Base-by-base conservation (phyloP, 179 eudicot genomes). In the Gypsophila paniculata region DNA sequence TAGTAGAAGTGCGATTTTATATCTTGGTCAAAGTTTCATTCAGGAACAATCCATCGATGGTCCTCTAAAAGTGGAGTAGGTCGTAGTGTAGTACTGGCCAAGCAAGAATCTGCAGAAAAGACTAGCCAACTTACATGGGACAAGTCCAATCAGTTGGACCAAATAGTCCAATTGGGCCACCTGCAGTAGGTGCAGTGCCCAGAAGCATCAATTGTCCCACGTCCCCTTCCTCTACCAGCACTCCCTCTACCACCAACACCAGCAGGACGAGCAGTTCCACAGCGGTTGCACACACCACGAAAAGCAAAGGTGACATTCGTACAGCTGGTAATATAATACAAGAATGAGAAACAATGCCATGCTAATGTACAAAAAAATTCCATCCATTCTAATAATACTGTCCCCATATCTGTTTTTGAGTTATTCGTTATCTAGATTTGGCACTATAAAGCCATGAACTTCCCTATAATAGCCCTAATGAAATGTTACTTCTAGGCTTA, bases 111-210 rank as follows among this genome's bases (percentile, higher is more conserved):
- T n/a, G n/a, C n/a, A n/a, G 48, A 57, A 64, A 42, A 67, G 66
- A 62, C 2, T 22, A 71, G 68, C 38, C 72, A 29, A 60, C 99
- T 91, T 87, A 94, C 99, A 94, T 94, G 71, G 98, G 99, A 79
- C 99, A 94, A 72, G 94, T 60, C 99, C 99, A 94, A 81, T 94
- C 99, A 85, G 87, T 89, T 70, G 97, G 99, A 80, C 99, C 99
- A 85, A 94, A 94, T 60, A 94, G 94, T 32, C 92, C 92, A 49
- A 90, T 78, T 26, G 96, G 82, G 78, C 89, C 92, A 61, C 87
- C 82, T 10, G 80, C 87, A 66, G 79, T 81, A 74, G 94, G 90
- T 60, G 80, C 75, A 73, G 46, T 70, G 39, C 86, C 86, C 91
- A 44, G 89, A 77, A 78, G 85, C 78, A 62, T 89, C 97, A 62